phyloP scores from a whole-genome alignment of 2,329 filamentous ascomycete genomes.

The Periconia sp. region DNA sequence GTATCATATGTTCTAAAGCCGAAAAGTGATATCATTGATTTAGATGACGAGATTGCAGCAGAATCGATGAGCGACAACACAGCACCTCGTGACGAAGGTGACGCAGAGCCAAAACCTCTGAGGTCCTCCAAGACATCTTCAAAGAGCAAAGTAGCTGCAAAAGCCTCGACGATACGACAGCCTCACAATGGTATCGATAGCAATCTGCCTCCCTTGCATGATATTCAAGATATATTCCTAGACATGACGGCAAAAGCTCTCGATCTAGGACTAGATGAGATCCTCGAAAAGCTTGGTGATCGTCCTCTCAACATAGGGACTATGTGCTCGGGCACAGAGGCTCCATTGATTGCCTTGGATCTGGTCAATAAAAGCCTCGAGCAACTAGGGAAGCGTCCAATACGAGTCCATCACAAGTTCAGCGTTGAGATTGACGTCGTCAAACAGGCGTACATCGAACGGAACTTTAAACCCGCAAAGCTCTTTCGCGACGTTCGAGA shows the following conservation, averaged over 20 bases:
- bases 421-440: slow-evolving; percentile 54
- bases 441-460: slow-evolving; percentile 56
- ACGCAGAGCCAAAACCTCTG: too few species aligned
- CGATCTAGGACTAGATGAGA: slow-evolving; percentile 38
- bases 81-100: too few species aligned
- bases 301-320: slow-evolving; percentile 66
- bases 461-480: slow-evolving; percentile 51
- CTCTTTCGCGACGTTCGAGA: slow-evolving; percentile 55
- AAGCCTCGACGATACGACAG: not conserved
- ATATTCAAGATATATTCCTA: slow-evolving; percentile 57
- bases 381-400: slow-evolving; percentile 7
- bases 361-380: slow-evolving; percentile 52
- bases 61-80: not conserved
- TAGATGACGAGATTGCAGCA: slow-evolving; percentile 4
- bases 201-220: slow-evolving; percentile 53
- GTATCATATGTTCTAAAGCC: slow-evolving; percentile 20
- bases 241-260: slow-evolving; percentile 53
- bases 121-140: too few species aligned
- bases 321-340: slow-evolving; percentile 80
- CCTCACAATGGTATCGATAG: slow-evolving; percentile 38
- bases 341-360: slow-evolving; percentile 70
- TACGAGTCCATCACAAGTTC: slow-evolving; percentile 48
- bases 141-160: not conserved
- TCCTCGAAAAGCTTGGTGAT: slow-evolving; percentile 42
- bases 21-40: slow-evolving; percentile 8